phyloP scores from a whole-genome alignment of 495 filamentous ascomycete species.

The Chaetomium tenue region DNA sequence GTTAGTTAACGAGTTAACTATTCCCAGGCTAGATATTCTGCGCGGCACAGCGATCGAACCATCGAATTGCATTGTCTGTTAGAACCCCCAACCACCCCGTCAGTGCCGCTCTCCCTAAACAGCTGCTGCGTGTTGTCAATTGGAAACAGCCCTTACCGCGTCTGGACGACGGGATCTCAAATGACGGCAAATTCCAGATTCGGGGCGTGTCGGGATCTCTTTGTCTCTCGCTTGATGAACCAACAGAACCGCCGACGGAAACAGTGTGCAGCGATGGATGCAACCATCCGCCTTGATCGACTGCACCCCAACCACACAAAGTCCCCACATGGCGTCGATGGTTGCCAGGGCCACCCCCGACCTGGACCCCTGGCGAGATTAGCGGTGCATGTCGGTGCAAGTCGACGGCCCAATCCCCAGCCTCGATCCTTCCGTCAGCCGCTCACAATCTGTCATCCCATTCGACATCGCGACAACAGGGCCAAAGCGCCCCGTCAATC shows the following conservation, averaged over 20 bases:
- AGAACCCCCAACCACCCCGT: neutral
- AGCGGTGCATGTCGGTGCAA: slow-evolving; percentile 37
- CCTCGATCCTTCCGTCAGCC: slow-evolving; percentile 28
- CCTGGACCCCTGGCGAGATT: slow-evolving; percentile 38
- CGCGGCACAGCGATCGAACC: slow-evolving; percentile 1
- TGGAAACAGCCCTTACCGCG: slow-evolving; percentile 1
- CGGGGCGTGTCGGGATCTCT: no score
- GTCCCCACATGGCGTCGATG: slow-evolving; percentile 29
- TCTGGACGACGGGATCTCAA: neutral
- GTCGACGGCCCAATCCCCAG: slow-evolving; percentile 35
- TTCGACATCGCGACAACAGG: slow-evolving; percentile 15
- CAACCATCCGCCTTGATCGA: slow-evolving; percentile 24
- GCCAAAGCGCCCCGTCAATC: slow-evolving; percentile 16
- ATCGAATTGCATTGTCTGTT: neutral
- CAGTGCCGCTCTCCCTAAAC: no score
- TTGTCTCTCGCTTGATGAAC: neutral
- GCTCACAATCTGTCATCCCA: slow-evolving; percentile 16
- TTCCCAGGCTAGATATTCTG: neutral
- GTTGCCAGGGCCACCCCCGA: slow-evolving; percentile 26
- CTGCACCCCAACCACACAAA: slow-evolving; percentile 15
- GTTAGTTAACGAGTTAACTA: no score
- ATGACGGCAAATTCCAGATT: slow-evolving; percentile 8
- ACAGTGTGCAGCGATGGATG: slow-evolving; percentile 9
- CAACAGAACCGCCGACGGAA: slow-evolving; percentile 3
- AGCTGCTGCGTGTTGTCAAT: neutral